A percentile compares a stretch with the other conserved stretches of the same genome.
Conservation (phyloP, 1,139 yeast genomes). For the Citeromyces siamensis region DNA sequence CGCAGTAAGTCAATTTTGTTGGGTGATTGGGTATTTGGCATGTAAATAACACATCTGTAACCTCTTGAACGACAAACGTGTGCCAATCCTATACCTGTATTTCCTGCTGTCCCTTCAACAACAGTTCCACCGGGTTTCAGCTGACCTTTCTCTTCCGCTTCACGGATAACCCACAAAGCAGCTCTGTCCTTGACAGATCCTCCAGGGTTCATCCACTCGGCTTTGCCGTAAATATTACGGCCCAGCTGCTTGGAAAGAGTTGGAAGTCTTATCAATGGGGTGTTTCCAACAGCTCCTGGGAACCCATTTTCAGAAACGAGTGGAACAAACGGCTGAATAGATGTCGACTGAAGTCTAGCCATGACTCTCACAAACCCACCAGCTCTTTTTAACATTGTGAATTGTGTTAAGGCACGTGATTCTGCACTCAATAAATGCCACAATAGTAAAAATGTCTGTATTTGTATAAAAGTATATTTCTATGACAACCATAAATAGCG, state of each 20-base stretch:
- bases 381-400: too few species aligned
- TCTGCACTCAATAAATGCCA: too few species aligned
- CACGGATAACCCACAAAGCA: conserved; percentile 63
- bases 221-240: conserved; percentile 75
- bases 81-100: conserved; percentile 86
- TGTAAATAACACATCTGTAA: conserved; percentile 72
- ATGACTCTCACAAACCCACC: background rate
- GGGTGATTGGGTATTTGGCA: conserved; percentile 83
- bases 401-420: too few species aligned
- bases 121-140: conserved; percentile 48
- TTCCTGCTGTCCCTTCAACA: conserved; percentile 66
- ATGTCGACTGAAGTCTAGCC: background rate
- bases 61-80: conserved; percentile 80
- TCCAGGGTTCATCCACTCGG: conserved; percentile 91
- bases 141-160: conserved; percentile 65
- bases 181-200: conserved; percentile 92
- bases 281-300: conserved; percentile 75
- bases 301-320: conserved; percentile 30
- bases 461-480: too few species aligned
- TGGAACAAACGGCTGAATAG: conserved; percentile 6
- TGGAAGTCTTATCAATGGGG: conserved; percentile 65
- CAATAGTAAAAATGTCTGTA: too few species aligned
- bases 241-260: conserved; percentile 49
- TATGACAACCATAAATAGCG: too few species aligned
- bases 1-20: conserved; percentile 62